These are phyloP conservation scores for Diaporthe citriasiana DNA, from an alignment of 2,329 filamentous ascomycete species.

Conservation along the genomic window DNA sequence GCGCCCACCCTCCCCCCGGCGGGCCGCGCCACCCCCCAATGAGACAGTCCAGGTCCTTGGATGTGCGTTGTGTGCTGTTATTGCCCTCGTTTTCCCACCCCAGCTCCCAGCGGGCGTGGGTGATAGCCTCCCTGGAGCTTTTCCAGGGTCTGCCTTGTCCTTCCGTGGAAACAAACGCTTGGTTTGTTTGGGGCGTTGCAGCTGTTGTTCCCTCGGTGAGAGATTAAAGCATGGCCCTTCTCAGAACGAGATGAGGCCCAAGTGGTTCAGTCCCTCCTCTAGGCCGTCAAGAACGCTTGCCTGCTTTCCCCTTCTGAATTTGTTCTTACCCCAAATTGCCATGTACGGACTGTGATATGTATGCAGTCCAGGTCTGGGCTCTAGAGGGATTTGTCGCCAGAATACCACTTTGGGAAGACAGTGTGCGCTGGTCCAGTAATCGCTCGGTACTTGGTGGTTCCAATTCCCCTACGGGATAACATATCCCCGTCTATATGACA, in stretches of 20 bases:
- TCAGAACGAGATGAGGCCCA: background rate
- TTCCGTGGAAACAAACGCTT: constrained; percentile 30
- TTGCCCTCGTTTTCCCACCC: constrained; percentile 5
- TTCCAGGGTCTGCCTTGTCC: constrained; percentile 16
- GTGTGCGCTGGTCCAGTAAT: background rate
- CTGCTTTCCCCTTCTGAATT: background rate
- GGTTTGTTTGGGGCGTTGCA: constrained; percentile 26
- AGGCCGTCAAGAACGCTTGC: constrained; percentile 11
- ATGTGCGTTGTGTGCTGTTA: background rate
- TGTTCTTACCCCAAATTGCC: background rate
- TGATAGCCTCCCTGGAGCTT: constrained; percentile 6
- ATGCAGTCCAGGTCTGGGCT: background rate
- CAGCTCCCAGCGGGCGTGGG: constrained; percentile 13
- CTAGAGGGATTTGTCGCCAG: constrained; percentile 23
- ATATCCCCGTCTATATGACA: constrained; percentile 5
- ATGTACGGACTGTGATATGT: constrained; percentile 23
- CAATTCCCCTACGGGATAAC: constrained; percentile 9
- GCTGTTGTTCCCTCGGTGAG: constrained; percentile 25
- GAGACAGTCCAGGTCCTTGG: constrained; percentile 11
- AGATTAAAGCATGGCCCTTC: constrained; percentile 23
- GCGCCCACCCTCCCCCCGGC: background rate
- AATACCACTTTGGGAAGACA: constrained; percentile 3
- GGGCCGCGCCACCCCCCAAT: constrained; percentile 21
- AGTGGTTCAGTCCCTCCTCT: too few relatives aligned
- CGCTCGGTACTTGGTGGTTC: constrained; percentile 1